phyloP scores from a whole-genome alignment of 2,329 filamentous ascomycete genomes.

The Leptographium flavum region DNA sequence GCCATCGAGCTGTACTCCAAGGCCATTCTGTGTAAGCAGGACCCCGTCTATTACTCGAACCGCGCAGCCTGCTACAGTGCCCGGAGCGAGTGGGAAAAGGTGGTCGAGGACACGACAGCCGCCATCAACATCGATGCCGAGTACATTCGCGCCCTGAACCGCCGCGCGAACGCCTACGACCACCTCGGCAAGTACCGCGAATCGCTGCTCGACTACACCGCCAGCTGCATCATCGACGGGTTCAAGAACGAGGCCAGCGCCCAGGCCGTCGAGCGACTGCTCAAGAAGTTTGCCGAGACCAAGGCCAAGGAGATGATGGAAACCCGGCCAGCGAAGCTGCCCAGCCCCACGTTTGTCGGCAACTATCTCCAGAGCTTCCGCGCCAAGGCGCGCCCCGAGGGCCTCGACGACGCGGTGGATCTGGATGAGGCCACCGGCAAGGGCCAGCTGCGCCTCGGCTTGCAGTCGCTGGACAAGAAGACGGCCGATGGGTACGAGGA shows the following conservation, averaged over 20 bases:
- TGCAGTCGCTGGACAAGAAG: constrained; percentile 69
- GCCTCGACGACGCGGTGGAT: constrained; percentile 70
- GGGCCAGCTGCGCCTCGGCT: constrained; percentile 72
- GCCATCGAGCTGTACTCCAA: constrained; percentile 93
- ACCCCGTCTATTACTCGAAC: constrained; percentile 98
- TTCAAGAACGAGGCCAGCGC: constrained; percentile 88
- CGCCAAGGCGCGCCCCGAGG: constrained; percentile 60
- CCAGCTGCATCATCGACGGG: constrained; percentile 96
- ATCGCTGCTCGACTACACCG: constrained; percentile 91
- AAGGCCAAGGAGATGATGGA: constrained; percentile 84
- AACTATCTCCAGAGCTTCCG: constrained; percentile 99
- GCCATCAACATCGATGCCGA: constrained; percentile 86
- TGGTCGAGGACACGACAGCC: constrained; percentile 91
- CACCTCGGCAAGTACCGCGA: constrained; percentile 84
- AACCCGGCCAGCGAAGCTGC: constrained; percentile 75
- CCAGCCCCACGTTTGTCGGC: constrained; percentile 90
- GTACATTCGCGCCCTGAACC: constrained; percentile 96
- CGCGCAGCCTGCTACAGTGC: constrained; percentile 95
- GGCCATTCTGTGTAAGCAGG: constrained; percentile 91
- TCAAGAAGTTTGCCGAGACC: constrained; percentile 93
- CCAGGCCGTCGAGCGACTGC: constrained; percentile 75
- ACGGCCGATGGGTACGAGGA: constrained; percentile 87
- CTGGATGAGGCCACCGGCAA: constrained; percentile 65
- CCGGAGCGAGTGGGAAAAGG: constrained; percentile 83
- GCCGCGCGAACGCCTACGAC: constrained; percentile 92